Base-by-base conservation (phyloP, 768 basidiomycete genomes). In the Pulveroboletus sp. region DNA sequence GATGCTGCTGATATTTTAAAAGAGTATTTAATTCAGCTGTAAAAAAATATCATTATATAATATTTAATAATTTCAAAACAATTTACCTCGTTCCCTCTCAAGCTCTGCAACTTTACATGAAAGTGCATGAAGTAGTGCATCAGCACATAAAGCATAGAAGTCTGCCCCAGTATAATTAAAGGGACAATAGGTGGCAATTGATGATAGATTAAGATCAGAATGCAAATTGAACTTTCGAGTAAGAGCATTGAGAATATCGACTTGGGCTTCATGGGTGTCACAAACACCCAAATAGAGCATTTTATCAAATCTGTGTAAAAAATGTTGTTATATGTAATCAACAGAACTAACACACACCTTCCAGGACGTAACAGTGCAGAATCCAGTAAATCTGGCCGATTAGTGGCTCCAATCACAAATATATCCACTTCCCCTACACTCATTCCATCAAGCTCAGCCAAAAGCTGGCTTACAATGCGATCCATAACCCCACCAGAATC, bases 401-500 rank as follows among this genome's bases (percentile, higher is more conserved):
- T 97, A 12, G 94, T 97, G 14, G 94, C 94, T 5, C 93, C 94
- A 66, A 97, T 90, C 12, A 97, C 93, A 66, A 94, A 96, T 0
- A 96, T 86, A 59, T 89, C 83, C 15, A 78, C 73, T 0, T 78
- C 78, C 3, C 83, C 83, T 24, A 71, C 69, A 8, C 83, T 76
- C 81, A 95, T 90, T 3, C 93, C 93, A 71, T 97, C 94, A 37
- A 97, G 75, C 69, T 97, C 94, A 8, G 94, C 92, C 33, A 97
- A 71, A 30, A 96, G 74, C 70, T 96, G 94, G 60, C 90, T 93
- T 50, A 97, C 94, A 61, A 97, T 96, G 15, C 94, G 81, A 68
- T 97, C 94, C 93, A 97, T 97, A 14, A 97, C 94, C 10, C 94
- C 94, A 21, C 93, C 94, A 31, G 93, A 94, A 65, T 97, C 94